Evolutionary conservation across 179 eudicot genomes (phyloP).

Genomic region (Actinidia polygama): DNA sequence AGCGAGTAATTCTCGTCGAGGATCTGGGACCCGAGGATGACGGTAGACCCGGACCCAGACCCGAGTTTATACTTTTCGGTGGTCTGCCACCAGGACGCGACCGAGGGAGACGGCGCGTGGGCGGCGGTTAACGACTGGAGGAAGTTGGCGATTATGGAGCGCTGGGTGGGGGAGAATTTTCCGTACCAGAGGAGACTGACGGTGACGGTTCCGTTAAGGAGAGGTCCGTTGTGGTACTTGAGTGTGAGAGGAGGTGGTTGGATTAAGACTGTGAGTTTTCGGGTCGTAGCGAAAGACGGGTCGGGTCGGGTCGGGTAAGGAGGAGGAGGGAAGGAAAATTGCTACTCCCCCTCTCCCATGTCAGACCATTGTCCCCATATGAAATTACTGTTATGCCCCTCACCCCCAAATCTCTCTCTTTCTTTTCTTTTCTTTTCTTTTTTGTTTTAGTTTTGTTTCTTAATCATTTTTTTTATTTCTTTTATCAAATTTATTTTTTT

Average conservation of each 20-base stretch:
- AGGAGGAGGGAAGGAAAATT: no score
- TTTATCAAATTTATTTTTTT: no score
- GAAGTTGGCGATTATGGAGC: conserved; percentile 62
- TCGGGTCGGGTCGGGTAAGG: no score
- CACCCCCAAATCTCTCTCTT: no score
- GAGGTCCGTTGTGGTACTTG: conserved; percentile 71
- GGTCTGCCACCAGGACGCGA: conserved; percentile 66
- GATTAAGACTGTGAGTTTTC: conserved; percentile 46
- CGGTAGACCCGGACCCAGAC: conserved; percentile 36
- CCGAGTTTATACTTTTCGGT: conserved; percentile 49
- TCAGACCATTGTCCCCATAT: no score
- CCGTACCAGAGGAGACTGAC: conserved; percentile 78
- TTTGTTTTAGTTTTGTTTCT: no score
- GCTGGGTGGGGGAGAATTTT: conserved; percentile 56
- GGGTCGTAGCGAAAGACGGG: no score
- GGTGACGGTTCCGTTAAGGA: conserved; percentile 55
- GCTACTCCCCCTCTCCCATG: no score
- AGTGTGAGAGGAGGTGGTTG: conserved; percentile 50
- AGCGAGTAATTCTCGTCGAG: conserved; percentile 48
- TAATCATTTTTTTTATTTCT: no score
- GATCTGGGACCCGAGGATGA: conserved; percentile 44
- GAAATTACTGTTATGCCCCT: no score
- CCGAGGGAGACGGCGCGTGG: conserved; percentile 45
- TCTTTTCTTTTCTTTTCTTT: no score
- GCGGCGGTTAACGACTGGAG: conserved; percentile 43